Evolutionary conservation across 345 rosid species (phyloP).

Genomic region (Xanthoceras sorbifolium): DNA sequence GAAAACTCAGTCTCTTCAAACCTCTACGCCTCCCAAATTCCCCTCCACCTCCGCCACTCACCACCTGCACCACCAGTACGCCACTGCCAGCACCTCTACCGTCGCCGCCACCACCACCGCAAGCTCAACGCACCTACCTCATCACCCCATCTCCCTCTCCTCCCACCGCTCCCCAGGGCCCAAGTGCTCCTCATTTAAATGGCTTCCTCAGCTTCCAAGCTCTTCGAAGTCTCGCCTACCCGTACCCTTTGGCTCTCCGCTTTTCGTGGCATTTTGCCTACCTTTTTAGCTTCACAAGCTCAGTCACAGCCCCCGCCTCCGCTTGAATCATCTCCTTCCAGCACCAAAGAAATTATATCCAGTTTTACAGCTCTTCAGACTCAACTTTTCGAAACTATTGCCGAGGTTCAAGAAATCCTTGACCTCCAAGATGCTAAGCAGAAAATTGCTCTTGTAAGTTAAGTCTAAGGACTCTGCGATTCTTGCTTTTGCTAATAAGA

Average conservation of each 20-base stretch:
- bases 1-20: conserved; percentile 70
- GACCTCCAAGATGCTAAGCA: conserved; percentile 88
- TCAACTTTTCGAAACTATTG: conserved; percentile 87
- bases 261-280: conserved; percentile 76
- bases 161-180: conserved; percentile 87
- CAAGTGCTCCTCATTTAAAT: conserved; percentile 85
- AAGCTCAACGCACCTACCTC: conserved; percentile 37
- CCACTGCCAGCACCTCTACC: conserved; percentile 34
- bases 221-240: conserved; percentile 78
- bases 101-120: conserved; percentile 38
- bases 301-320: conserved; percentile 50
- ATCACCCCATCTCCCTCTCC: conserved; percentile 71
- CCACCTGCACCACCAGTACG: conserved; percentile 39
- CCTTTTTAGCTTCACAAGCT: conserved; percentile 65
- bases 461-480: conserved; percentile 55
- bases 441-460: conserved; percentile 61
- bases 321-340: conserved; percentile 58
- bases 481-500: conserved; percentile 72
- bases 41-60: conserved; percentile 37
- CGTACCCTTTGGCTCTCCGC: conserved; percentile 74
- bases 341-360: conserved; percentile 65
- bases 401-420: conserved; percentile 88
- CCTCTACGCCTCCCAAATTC: conserved; percentile 61
- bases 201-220: conserved; percentile 68
- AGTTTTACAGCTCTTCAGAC: conserved; percentile 74